Evolutionary conservation across 2,329 filamentous ascomycete species (phyloP).

Genomic region (Zarea fungicola): DNA sequence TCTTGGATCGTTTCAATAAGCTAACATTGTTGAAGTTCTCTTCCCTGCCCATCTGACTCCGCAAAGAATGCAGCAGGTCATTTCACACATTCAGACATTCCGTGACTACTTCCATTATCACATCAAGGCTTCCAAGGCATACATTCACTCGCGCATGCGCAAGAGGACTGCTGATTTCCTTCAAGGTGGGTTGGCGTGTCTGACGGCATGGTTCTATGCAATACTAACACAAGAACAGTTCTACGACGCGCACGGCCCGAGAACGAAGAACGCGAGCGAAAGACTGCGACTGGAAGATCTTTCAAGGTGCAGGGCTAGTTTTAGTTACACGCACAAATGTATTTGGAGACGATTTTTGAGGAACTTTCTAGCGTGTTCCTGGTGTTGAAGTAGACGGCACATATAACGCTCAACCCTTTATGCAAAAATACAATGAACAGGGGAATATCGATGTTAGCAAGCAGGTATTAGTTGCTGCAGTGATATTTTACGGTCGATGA

Average conservation of each 20-base stretch:
- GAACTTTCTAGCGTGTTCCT: constrained; percentile 1
- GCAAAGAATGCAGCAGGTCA: constrained; percentile 88
- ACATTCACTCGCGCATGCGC: constrained; percentile 97
- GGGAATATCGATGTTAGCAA: background rate
- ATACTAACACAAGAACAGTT: constrained; percentile 49
- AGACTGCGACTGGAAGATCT: constrained; percentile 93
- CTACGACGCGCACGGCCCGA: constrained; percentile 91
- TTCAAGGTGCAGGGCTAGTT: constrained; percentile 58
- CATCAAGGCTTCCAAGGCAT: constrained; percentile 98
- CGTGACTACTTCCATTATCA: constrained; percentile 99
- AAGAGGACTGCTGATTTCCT: constrained; percentile 97
- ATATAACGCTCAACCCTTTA: background rate
- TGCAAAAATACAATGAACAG: background rate
- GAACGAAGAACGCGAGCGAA: constrained; percentile 93
- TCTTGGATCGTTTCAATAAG: background rate
- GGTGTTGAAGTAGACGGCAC: background rate
- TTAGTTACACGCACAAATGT: constrained; percentile 14
- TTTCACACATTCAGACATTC: constrained; percentile 99
- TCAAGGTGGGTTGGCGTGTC: constrained; percentile 66
- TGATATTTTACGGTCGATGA: no score
- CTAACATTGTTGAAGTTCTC: constrained; percentile 56
- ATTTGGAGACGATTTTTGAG: background rate
- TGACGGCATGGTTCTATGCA: background rate
- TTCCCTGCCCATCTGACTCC: constrained; percentile 92
- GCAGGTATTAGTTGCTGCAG: background rate